Base-by-base conservation (phyloP, 75 land plant species). In the Adiantum capillusveneris region DNA sequence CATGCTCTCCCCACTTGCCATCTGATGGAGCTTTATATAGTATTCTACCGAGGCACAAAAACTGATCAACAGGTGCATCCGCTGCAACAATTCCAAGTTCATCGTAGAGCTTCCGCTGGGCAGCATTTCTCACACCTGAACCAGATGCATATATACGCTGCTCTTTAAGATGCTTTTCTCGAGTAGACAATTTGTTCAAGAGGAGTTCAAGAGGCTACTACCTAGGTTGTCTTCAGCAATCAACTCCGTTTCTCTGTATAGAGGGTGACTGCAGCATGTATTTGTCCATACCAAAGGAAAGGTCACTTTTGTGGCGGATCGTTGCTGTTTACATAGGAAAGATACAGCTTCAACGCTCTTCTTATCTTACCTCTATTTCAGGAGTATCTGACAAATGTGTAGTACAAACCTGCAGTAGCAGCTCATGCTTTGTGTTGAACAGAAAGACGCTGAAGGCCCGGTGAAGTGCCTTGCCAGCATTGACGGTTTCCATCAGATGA, bases 1-100 rank as follows among this genome's bases (percentile, higher is more conserved):
- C 99, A 78, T 95, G 99, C 64, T 95, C 99, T 26, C 99, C 99
- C 99, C 99, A 95, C 62, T 90, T 95, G 51, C 97, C 99, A 80
- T 95, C 99, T 21, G 99, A 95, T 46, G 99, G 88, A 31, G 99
- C 99, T 66, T 84, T 90, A 76, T 95, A 95, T 22, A 84, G 81
- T 43, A 95, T 95, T 0, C 97, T 79, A 20, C 99, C 88, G 20
- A 95, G 82, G 24, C 81, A 83, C 5, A 64, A 74, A 58, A 95
- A 95, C 43, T 81, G 71, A 69, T 95, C 84, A 19, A 95, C 84
- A 7, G 96, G 99, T 18, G 88, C 75, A 65, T 95, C 92, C 45
- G 70, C 82, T 28, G 97, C 75, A 22, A 65, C 75, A 53, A 95
- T 95, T 18, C 99, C 99, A 44, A 95, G 83, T 53, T 95, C 99